These are phyloP conservation scores for Pterocarpus santalinus DNA, from an alignment of 306 rosid genomes.

Conservation along the genomic window DNA sequence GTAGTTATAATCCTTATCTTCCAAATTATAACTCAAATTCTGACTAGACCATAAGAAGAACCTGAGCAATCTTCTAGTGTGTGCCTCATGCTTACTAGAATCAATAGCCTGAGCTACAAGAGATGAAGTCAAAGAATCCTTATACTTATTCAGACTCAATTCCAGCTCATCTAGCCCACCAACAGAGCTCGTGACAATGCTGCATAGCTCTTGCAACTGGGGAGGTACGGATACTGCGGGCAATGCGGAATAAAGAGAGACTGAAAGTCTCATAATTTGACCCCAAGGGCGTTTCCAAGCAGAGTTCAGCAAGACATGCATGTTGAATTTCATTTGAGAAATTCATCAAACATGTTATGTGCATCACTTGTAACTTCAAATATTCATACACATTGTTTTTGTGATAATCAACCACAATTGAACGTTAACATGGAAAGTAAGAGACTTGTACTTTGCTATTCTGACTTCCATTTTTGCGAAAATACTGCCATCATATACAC, in stretches of 20 bases:
- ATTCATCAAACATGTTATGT: constrained; percentile 60
- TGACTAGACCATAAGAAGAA: constrained; percentile 81
- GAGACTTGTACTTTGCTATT: no score
- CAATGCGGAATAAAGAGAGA: constrained; percentile 52
- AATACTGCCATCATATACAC: not conserved
- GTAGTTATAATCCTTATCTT: constrained; percentile 75
- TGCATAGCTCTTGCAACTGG: constrained; percentile 63
- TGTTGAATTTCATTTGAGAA: constrained; percentile 54
- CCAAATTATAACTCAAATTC: constrained; percentile 60
- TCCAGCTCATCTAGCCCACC: constrained; percentile 88
- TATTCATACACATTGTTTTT: not conserved
- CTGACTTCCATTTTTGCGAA: not conserved
- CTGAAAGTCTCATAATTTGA: constrained; percentile 30
- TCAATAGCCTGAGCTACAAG: constrained; percentile 72
- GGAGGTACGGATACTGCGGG: constrained; percentile 38
- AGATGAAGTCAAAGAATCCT: constrained; percentile 60
- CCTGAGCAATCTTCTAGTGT: constrained; percentile 77
- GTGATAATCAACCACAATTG: not conserved
- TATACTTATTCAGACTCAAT: constrained; percentile 54
- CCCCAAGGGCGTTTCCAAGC: constrained; percentile 47
- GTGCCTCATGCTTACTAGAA: constrained; percentile 76
- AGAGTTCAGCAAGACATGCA: constrained; percentile 50
- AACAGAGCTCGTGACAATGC: constrained; percentile 52
- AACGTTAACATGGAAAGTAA: not conserved
- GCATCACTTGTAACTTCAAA: constrained; percentile 45